Base-by-base conservation (phyloP, 176 grass and related monocot species). In the Ananas comosus region DNA sequence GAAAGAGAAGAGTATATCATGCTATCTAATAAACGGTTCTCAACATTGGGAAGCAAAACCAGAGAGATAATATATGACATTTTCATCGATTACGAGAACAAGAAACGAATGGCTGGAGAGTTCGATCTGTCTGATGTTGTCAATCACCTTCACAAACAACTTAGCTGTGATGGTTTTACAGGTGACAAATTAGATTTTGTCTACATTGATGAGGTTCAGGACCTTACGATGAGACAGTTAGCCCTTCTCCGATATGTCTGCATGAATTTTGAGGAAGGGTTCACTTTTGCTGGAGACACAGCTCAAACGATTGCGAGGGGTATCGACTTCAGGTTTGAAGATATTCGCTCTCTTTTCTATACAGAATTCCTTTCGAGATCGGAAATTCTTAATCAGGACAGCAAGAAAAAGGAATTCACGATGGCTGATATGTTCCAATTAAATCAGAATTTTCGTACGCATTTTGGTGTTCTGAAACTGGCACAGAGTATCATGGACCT, bases 181-280 rank as follows among this genome's bases (percentile, higher is more conserved):
- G 78, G 78, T 18, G 80, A 80, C 56, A 58, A 79, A 12, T 24
- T 96, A 14, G 85, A 91, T 83, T 91, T 67, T 65, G 70, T 96
- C 51, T 96, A 96, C 52, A 87, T 96, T 53, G 92, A 96, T 64
- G 92, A 96, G 81, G 92, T 96, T 76, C 92, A 96, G 67, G 92
- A 96, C 73, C 81, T 96, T 66, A 96, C 83, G 9, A 83, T 91
- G 79, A 54, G 75, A 65, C 92, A 96, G 25, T 82, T 96, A 72
- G 80, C 83, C 49, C 80, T 96, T 73, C 83, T 96, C 11, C 91
- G 84, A 74, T 79, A 91, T 74, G 72, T 96, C 56, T 88, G 88
- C 51, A 76, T 59, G 17, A 96, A 96, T 74, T 96, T 88, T 28
- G 74, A 83, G 19, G 88, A 87, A 71, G 92, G 92, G 1, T 96